These are phyloP conservation scores for Tetradesmus obliquus DNA, from an alignment of 139 green algal genomes.

Conservation along the genomic window DNA sequence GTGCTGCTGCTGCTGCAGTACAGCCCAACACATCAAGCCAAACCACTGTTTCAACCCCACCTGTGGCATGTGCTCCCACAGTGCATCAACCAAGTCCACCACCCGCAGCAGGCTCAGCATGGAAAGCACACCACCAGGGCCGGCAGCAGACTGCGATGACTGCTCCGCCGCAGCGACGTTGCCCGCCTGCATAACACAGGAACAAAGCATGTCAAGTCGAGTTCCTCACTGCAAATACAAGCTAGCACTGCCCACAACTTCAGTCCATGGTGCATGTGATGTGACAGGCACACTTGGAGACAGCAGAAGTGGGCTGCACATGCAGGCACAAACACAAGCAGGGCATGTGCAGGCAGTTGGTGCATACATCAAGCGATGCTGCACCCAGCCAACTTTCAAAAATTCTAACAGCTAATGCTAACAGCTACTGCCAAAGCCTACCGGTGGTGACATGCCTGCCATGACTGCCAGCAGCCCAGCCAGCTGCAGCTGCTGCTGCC, in stretches of 20 bases:
- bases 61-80: conserved; percentile 18
- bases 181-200: not conserved
- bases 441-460: not conserved
- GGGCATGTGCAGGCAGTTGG: too few relatives aligned
- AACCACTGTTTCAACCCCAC: not conserved
- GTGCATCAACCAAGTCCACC: conserved; percentile 26
- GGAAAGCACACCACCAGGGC: not conserved
- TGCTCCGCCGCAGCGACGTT: not conserved
- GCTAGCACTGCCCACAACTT: not conserved
- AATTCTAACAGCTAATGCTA: too few relatives aligned
- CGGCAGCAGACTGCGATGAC: not conserved
- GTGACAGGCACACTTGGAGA: not conserved
- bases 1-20: too few relatives aligned
- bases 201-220: not conserved
- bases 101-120: not conserved
- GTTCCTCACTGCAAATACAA: too few relatives aligned
- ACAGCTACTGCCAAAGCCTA: not conserved
- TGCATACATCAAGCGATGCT: too few relatives aligned
- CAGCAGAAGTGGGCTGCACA: not conserved
- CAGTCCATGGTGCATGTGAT: not conserved
- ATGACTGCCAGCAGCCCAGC: not conserved
- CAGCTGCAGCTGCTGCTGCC: not conserved
- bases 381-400: too few relatives aligned
- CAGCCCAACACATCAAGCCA: not conserved
- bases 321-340: not conserved